Evolutionary conservation across 768 basidiomycete species (phyloP), one percentile per base, ranked within the genome.

Genomic region (Termitomyces sp.): DNA sequence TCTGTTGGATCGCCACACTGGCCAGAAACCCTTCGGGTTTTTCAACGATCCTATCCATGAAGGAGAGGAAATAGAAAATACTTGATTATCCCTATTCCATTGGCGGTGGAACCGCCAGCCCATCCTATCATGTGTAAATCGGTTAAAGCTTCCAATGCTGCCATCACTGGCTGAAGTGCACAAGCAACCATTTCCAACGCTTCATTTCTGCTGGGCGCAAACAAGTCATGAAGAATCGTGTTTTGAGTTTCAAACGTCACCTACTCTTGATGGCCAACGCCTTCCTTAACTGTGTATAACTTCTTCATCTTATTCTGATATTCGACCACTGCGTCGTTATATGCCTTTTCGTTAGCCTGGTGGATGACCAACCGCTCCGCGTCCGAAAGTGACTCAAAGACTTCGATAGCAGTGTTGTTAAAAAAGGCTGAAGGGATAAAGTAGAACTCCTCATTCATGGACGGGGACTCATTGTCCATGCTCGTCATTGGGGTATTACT

Each of bases 141-240:
- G n/a, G 53, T 54, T 7, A 46, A n/a, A 3, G 46, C 46, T 38
- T 54, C 45, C 18, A 54, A 41, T 32, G 53, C 53, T 41, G 46
- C 38, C 18, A 54, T 47, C 7, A 54, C 32, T 3, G 46, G 53
- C 32, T 48, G 46, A 40, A 54, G 53, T 2, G 48, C 40, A 48
- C 7, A 1, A n/a, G 36, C 31, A 27, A 7, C 22, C 7, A n/a
- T 48, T 23, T 31, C 31, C 6, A 54, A 20, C 9, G 31, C 40
- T 43, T 18, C 20, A 35, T 33, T 31, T 20, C 43, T 38, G 29
- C 12, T 3, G 25, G 12, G 23, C 1, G 25, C 22, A 3, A 22
- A 27, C 1, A 10, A 7, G 11, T 23, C 20, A n/a, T 2, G n/a
- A n/a, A n/a, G 31, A 27, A 35, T 4, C 13, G 7, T 9, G 5